A percentile compares a stretch with the other conserved stretches of the same genome.
Evolutionary conservation across 2,329 filamentous ascomycete species (phyloP).

Genomic region (Fusarium pseudograminearum): DNA sequence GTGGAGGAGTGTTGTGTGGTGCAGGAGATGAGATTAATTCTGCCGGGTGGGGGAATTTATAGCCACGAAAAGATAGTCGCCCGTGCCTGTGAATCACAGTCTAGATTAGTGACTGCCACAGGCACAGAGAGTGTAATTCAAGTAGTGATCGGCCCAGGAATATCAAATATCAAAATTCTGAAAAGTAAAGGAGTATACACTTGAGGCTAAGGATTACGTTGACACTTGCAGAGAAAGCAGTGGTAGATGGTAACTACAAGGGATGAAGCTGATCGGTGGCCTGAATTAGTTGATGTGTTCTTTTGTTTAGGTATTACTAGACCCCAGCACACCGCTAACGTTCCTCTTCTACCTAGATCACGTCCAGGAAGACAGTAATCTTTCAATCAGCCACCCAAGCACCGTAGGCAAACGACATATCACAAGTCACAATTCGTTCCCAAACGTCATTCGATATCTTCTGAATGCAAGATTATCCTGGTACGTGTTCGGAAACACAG

Average conservation of each 20-base stretch:
- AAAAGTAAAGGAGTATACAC: neutral
- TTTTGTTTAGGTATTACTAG: neutral
- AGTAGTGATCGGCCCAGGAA: neutral
- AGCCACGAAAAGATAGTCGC: neutral
- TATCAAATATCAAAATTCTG: neutral
- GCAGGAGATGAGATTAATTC: neutral
- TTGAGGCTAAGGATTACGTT: neutral
- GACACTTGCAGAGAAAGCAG: neutral
- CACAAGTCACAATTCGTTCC: neutral
- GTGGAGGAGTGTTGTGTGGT: slow-evolving; percentile 3
- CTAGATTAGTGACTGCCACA: neutral
- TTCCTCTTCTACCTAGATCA: neutral
- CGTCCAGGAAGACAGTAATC: neutral
- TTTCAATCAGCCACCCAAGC: neutral
- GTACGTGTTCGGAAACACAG: too few species aligned
- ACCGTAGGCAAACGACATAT: neutral
- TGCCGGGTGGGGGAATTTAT: slow-evolving; percentile 18
- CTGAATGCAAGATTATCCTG: neutral
- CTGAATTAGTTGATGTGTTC: neutral
- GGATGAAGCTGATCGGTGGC: neutral
- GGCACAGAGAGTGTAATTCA: neutral
- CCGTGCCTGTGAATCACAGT: slow-evolving; percentile 1
- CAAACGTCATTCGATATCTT: neutral
- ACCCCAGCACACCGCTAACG: neutral
- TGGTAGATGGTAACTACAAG: neutral